Percentiles rank a stretch among this genome's conserved stretches.
Conservation (phyloP, 2,329 filamentous ascomycete genomes). For the Pseudogymnoascus sp. region DNA sequence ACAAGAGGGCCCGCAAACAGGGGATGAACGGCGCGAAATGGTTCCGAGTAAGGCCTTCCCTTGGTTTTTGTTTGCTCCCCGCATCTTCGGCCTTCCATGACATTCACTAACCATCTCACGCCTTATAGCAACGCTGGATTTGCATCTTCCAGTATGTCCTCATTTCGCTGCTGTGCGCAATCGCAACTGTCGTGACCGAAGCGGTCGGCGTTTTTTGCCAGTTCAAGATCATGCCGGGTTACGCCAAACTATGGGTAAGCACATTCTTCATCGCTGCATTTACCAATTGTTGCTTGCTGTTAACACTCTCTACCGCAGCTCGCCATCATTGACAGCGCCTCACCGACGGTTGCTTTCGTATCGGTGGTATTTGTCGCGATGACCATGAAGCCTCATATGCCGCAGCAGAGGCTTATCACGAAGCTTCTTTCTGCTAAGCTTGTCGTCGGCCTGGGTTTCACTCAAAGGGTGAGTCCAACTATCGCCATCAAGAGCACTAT, state of each 20-base stretch:
- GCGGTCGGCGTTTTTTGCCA: constrained; percentile 28
- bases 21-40: neutral
- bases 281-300: neutral
- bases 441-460: constrained; percentile 19
- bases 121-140: neutral
- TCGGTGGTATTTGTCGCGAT: neutral
- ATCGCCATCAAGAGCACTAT: neutral
- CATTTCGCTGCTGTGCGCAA: constrained; percentile 30
- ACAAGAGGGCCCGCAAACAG: neutral
- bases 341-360: neutral
- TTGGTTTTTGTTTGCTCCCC: neutral
- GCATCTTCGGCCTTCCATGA: neutral
- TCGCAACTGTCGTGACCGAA: constrained; percentile 27
- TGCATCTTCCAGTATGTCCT: neutral
- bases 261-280: constrained; percentile 18
- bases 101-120: neutral
- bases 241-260: constrained; percentile 27
- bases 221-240: constrained; percentile 23
- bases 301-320: neutral
- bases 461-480: neutral
- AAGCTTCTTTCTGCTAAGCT: neutral
- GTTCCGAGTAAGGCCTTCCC: neutral
- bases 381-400: neutral
- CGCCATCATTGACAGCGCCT: neutral
- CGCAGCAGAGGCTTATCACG: neutral